Conservation (phyloP, 805 yeast genomes). For the Nakazawaea ambrosiae region DNA sequence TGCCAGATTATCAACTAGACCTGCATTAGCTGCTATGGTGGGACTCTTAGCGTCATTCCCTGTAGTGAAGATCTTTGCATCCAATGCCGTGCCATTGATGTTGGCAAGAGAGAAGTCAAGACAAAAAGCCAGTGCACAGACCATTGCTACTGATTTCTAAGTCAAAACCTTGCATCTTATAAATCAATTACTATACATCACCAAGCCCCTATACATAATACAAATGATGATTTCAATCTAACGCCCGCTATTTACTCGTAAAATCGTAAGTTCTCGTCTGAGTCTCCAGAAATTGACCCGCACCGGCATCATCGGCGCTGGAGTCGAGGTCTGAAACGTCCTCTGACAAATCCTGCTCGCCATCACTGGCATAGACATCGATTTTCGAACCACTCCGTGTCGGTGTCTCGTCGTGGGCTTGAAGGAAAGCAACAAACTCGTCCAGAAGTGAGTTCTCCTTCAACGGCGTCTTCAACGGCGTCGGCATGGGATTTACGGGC, state of each 20-base stretch:
- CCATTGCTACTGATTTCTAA: conserved; percentile 1
- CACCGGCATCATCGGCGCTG: too few species aligned
- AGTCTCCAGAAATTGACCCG: neutral
- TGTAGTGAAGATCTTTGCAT: conserved; percentile 46
- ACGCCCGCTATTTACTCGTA: too few species aligned
- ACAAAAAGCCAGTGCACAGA: conserved; percentile 14
- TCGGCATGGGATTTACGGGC: neutral
- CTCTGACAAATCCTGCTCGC: conserved; percentile 8
- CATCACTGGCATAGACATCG: conserved; percentile 11
- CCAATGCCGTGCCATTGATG: conserved; percentile 54
- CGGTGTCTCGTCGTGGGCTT: conserved; percentile 1
- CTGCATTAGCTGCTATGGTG: conserved; percentile 52
- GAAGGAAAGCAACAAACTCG: neutral
- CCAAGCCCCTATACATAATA: too few species aligned
- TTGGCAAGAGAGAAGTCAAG: conserved; percentile 34
- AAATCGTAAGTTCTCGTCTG: conserved; percentile 8
- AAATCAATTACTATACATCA: too few species aligned
- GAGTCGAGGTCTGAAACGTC: conserved; percentile 2
- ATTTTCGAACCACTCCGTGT: conserved; percentile 2
- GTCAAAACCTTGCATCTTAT: neutral
- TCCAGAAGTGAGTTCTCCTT: neutral
- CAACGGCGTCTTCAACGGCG: neutral
- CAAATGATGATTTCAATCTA: too few species aligned
- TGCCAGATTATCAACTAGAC: conserved; percentile 42
- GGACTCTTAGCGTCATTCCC: conserved; percentile 56